Evolutionary conservation across 257 asterid species (phyloP), one percentile per base, ranked within the genome.

Genomic region (Ilex aquifolium): DNA sequence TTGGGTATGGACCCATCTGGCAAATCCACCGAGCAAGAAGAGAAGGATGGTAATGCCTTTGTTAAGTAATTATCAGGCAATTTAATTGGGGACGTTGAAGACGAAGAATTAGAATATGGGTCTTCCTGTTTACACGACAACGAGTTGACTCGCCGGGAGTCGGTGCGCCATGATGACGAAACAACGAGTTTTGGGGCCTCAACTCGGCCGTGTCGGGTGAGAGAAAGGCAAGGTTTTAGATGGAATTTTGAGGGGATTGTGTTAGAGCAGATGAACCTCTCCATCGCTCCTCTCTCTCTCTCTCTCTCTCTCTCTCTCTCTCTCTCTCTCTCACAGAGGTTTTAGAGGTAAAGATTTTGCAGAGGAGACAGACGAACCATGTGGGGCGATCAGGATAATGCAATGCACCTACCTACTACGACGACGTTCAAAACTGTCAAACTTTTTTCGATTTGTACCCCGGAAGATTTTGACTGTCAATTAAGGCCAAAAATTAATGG

Each of bases 211-310:
- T 58, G 70, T 29, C 74, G 80, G 13, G 85, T 88, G 44, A 79
- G 83, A 68, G 68, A 63, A n/a, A 82, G 72, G 39, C 70, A 39
- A 42, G 59, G 75, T 50, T 71, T 63, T 13, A 67, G 62, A 54
- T 74, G 77, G 71, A 63, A 71, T 39, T 82, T 77, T 10, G 81
- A 77, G 1, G 92, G 77, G 72, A 79, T 65, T 6, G 93, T 62
- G 68, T 79, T 82, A 71, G 86, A 76, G 65, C 71, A 63, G 76
- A 89, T 71, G 63, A 89, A 82, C 72, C 87, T 83, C 82, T 84
- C 96, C 95, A 89, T 89, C 42, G 42, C 49, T n/a, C 49, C 44
- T 31, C 62, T 31, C 13, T 17, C 3, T 44, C 14, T 31, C n/a
- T 16, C 21, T 44, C 14, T 31, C n/a, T 27, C 10, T 21, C 42